phyloP scores from a whole-genome alignment of 352 stramenopile genomes.

The Peronospora destructor region DNA sequence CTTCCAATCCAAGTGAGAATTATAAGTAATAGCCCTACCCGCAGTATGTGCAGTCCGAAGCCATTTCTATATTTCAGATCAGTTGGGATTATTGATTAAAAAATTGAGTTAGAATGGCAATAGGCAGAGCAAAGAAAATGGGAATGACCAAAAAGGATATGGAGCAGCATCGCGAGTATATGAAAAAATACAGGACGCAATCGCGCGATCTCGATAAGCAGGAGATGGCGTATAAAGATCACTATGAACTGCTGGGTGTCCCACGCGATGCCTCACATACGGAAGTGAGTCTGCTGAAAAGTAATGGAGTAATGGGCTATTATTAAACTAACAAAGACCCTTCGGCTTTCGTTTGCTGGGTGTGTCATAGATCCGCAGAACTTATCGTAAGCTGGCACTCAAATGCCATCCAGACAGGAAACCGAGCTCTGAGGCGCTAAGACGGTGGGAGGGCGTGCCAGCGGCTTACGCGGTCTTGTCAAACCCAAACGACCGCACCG shows the following conservation, averaged over 20 bases:
- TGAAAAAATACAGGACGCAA: slow-evolving; percentile 85
- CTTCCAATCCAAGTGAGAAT: too few species aligned
- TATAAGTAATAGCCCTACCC: too few species aligned
- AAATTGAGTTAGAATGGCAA: not conserved
- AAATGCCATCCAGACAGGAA: slow-evolving; percentile 91
- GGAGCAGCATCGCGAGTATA: slow-evolving; percentile 80
- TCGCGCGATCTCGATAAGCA: slow-evolving; percentile 54
- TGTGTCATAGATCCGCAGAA: slow-evolving; percentile 82
- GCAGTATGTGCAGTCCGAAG: too few species aligned
- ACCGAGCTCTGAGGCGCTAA: slow-evolving; percentile 54
- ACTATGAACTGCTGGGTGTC: slow-evolving; percentile 69
- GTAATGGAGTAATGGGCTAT: not conserved
- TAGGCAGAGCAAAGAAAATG: not conserved
- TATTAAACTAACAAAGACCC: too few species aligned
- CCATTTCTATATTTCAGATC: too few species aligned
- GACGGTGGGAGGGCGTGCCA: slow-evolving; percentile 69
- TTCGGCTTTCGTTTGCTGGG: not conserved
- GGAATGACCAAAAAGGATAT: slow-evolving; percentile 56
- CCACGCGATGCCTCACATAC: slow-evolving; percentile 52
- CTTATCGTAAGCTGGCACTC: slow-evolving; percentile 83
- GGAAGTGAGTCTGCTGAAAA: slow-evolving; percentile 32
- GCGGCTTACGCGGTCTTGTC: slow-evolving; percentile 70
- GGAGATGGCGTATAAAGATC: slow-evolving; percentile 64
- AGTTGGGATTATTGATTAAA: too few species aligned
- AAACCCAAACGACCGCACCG: slow-evolving; percentile 65